These are phyloP conservation scores for Alternaria panax DNA, from an alignment of 2,329 filamentous ascomycete species.

Conservation along the genomic window DNA sequence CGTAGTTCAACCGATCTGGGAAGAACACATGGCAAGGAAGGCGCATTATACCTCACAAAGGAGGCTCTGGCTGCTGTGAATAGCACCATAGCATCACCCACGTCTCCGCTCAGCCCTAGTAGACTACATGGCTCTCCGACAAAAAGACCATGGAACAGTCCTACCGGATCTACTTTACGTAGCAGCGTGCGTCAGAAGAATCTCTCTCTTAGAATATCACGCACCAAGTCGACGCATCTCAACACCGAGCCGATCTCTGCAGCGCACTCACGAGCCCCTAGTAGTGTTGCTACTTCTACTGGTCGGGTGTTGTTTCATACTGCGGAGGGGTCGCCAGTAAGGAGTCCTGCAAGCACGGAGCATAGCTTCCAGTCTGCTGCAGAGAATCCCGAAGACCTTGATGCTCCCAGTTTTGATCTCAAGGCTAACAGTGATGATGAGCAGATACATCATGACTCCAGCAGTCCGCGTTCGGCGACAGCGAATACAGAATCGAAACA, in stretches of 20 bases:
- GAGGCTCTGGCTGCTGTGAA: conserved; percentile 34
- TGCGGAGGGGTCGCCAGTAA: conserved; percentile 41
- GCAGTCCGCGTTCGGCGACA: not conserved
- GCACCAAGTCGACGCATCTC: conserved; percentile 18
- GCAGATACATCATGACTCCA: conserved; percentile 11
- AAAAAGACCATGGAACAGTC: conserved; percentile 30
- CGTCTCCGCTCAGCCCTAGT: conserved; percentile 15
- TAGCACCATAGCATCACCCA: conserved; percentile 23
- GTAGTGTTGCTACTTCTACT: conserved; percentile 30
- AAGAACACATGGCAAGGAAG: conserved; percentile 19
- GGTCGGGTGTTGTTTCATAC: conserved; percentile 30
- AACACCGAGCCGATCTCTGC: not conserved
- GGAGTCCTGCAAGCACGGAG: conserved; percentile 30
- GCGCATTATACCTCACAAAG: conserved; percentile 39
- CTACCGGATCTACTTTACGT: conserved; percentile 22
- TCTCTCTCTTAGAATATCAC: conserved; percentile 28
- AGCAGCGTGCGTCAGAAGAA: conserved; percentile 17
- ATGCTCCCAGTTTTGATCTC: conserved; percentile 13
- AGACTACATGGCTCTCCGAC: conserved; percentile 24
- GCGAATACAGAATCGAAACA: conserved; percentile 1
- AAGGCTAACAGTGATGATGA: conserved; percentile 25
- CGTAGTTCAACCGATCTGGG: conserved; percentile 28
- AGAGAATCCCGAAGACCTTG: conserved; percentile 18
- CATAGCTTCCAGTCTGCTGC: conserved; percentile 28
- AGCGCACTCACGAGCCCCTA: conserved; percentile 20